Base-by-base conservation (phyloP, 1,284 basidiomycete genomes). In the Farysia itapuensis region DNA sequence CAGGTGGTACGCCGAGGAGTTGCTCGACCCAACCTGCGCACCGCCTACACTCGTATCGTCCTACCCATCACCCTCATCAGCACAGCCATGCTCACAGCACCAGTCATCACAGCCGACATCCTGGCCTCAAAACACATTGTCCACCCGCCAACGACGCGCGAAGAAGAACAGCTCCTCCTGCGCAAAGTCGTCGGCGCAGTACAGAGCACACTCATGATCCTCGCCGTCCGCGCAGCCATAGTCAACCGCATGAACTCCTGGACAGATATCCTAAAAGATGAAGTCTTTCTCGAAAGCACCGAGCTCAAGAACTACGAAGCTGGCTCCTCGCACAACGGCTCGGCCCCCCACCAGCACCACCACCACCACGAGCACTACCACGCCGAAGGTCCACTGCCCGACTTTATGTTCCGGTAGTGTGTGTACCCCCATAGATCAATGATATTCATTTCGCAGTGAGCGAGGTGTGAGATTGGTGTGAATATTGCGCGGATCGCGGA, bases 211-310 rank as follows among this genome's bases (percentile, higher is more conserved):
- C 4, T 39, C 8, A 8, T 53, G 15, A 19, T 56, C 2, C 15
- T 7, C 4, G 45, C 9, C 19, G 30, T 45, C 6, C 38, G 36
- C 6, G 21, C 14, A 16, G 24, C 35, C 22, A 33, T 66, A 14
- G 9, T 32, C 15, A 43, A 26, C 1, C 36, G 52, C 25, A 67
- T 69, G 45, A 50, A 60, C 4, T 24, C 25, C 23, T 73, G 70
- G 70, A 74, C 72, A 14, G 49, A 58, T 4, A 9, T 59, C 30
- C 35, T 74, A 12, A 71, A 66, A 40, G 72, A 74, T 41, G 70
- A 74, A 39, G 50, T 73, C 9, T 74, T 64, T 28, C 54, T 74
- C 36, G 67, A 70, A 34, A 65, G 56, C 23, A 74, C 70, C 8
- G 67, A 70, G 63, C 33, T 74, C 28, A 66, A 58, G 21, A 73